phyloP scores from a whole-genome alignment of 1,139 yeast species.

The Taphrina deformans region DNA sequence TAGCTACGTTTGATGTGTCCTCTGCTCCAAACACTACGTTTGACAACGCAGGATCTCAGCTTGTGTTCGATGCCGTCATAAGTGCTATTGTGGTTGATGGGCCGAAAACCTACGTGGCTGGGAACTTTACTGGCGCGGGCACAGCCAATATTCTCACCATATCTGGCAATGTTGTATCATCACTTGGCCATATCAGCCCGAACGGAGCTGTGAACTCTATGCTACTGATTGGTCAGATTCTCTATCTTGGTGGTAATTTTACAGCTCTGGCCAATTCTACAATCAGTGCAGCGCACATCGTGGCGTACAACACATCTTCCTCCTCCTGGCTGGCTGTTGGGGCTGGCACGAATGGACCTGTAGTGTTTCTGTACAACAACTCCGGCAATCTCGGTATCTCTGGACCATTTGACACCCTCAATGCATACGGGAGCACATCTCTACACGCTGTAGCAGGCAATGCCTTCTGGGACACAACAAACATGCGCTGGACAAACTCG shows the following conservation, averaged over 20 bases:
- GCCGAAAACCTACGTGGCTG: conserved; percentile 37
- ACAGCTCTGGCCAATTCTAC: conserved; percentile 43
- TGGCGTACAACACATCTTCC: conserved; percentile 43
- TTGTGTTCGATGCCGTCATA: conserved; percentile 52
- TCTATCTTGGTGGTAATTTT: conserved; percentile 50
- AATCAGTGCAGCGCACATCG: conserved; percentile 41
- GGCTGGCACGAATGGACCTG: conserved; percentile 43
- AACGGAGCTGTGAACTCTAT: conserved; percentile 47
- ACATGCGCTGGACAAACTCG: conserved; percentile 3
- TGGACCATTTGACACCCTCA: conserved; percentile 42
- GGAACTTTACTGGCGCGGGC: conserved; percentile 36
- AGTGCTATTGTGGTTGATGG: conserved; percentile 40
- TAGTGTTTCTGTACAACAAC: conserved; percentile 39
- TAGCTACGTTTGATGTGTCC: conserved; percentile 61
- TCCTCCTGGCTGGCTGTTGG: conserved; percentile 41
- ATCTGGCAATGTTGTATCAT: conserved; percentile 42
- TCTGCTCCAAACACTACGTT: conserved; percentile 59
- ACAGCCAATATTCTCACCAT: conserved; percentile 41
- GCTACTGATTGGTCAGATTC: conserved; percentile 41
- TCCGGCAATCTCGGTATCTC: conserved; percentile 49
- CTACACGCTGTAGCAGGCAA: not conserved
- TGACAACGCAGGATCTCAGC: conserved; percentile 57
- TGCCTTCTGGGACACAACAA: conserved; percentile 25
- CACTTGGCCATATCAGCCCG: conserved; percentile 48
- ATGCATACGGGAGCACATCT: not conserved